Evolutionary conservation across 2,329 filamentous ascomycete genomes (phyloP), one percentile per base, ranked within the genome.

Genomic region (Metarhizium humberi): DNA sequence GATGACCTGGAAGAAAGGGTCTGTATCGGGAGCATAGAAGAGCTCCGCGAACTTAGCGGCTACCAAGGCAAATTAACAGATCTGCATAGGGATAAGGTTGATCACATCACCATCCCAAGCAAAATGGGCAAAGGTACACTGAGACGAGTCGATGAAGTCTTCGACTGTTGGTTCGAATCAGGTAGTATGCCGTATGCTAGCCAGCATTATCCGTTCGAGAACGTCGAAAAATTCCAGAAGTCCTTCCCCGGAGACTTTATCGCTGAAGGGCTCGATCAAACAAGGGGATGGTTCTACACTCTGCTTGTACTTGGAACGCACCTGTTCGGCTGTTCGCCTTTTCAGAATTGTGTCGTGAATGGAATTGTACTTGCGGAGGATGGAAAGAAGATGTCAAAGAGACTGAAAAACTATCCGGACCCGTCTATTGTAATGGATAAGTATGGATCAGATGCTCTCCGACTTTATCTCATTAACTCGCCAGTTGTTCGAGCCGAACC

Each of bases 311-410:
- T 97, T 50, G 92, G 92, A 38, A 94, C 88, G 7, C 89, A 95
- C 67, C 79, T 96, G 4, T 95, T 94, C 64, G 88, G 88, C 47
- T 81, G 84, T 40, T 83, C 91, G 2, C 91, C 92, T 0, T 96
- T 96, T 78, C 86, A 94, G 73, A 96, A 96, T 69, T 95, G 90
- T 64, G 89, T 96, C n/a, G 91, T 96, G 59, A 96, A 95, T 67
- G 92, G 92, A 51, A 94, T 96, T 59, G 91, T 96, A 4, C 79
- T 96, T 45, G 92, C 92, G 1, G 91, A 95, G 68, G 90, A 96
- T 66, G 92, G 92, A 55, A 96, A 96, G 78, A 97, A 97, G 78
- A 97, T 97, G 92, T 96, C 91, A 6, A 97, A 97, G 74, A 84
- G 92, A 54, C 78, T 96, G 56, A 95, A 96, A 76, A 97, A 97